These are phyloP conservation scores for Mytilinidion resinicola DNA, from an alignment of 495 filamentous ascomycete species.

Conservation along the genomic window DNA sequence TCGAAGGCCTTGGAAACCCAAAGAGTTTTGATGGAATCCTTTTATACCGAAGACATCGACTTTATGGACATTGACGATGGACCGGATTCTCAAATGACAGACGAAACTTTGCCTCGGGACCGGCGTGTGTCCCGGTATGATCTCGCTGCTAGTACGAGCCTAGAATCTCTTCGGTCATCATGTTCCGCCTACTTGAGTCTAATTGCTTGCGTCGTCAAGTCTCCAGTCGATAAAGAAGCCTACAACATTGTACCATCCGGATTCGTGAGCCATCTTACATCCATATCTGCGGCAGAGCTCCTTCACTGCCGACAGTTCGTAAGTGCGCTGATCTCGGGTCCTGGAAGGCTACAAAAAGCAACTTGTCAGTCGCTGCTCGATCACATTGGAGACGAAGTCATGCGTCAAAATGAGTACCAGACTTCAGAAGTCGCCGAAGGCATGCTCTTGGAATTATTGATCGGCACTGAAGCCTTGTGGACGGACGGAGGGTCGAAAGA, in stretches of 20 bases:
- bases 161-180: conserved; percentile 43
- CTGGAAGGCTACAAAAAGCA: background rate
- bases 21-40: conserved; percentile 31
- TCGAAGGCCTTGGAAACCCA: conserved; percentile 41
- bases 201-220: conserved; percentile 9
- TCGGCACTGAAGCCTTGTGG: conserved; percentile 60
- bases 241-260: conserved; percentile 8
- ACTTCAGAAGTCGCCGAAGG: conserved; percentile 71
- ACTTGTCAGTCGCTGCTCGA: conserved; percentile 38
- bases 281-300: conserved; percentile 47
- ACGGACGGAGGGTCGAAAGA: conserved; percentile 45
- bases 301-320: conserved; percentile 50
- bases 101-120: conserved; percentile 31
- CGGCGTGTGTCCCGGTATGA: conserved; percentile 44
- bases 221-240: conserved; percentile 1
- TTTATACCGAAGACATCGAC: conserved; percentile 40
- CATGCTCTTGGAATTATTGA: conserved; percentile 64
- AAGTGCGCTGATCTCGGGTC: conserved; percentile 16
- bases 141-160: conserved; percentile 40
- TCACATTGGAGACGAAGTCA: conserved; percentile 51
- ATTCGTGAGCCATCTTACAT: conserved; percentile 47
- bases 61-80: conserved; percentile 75
- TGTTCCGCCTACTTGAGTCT: conserved; percentile 20
- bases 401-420: conserved; percentile 47
- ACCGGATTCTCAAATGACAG: conserved; percentile 51